A percentile compares a stretch with the other conserved stretches of the same genome.
phyloP scores from a whole-genome alignment of 306 rosid genomes.

The Mimosa bimucronata region DNA sequence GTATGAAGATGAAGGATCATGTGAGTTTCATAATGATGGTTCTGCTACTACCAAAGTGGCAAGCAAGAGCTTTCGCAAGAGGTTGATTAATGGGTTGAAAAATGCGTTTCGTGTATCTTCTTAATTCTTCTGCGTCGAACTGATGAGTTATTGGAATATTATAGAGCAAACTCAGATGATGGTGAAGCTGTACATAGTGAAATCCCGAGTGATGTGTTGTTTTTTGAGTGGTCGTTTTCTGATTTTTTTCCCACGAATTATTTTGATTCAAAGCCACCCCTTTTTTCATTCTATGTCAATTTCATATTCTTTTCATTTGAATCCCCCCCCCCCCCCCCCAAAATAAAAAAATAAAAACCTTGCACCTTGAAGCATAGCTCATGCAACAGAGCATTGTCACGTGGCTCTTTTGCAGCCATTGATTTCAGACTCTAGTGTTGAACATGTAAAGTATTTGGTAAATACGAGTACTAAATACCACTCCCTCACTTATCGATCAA shows the following conservation, averaged over 20 bases:
- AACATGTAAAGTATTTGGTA: too few relatives aligned
- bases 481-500: too few relatives aligned
- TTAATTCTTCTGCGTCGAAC: slow-evolving; percentile 17
- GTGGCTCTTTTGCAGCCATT: too few relatives aligned
- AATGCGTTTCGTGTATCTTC: slow-evolving; percentile 57
- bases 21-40: not conserved
- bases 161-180: not conserved
- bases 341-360: too few relatives aligned
- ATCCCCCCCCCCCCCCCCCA: too few relatives aligned
- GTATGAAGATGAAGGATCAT: slow-evolving; percentile 6
- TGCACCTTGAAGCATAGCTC: too few relatives aligned
- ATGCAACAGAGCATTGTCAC: too few relatives aligned
- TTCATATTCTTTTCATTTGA: not conserved
- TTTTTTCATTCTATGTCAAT: not conserved
- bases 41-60: slow-evolving; percentile 23
- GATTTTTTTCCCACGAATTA: too few relatives aligned
- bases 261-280: not conserved
- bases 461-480: too few relatives aligned
- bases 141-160: not conserved
- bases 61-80: slow-evolving; percentile 47
- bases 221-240: not conserved
- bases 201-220: not conserved
- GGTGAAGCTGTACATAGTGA: slow-evolving; percentile 2
- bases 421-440: too few relatives aligned
- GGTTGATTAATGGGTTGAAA: slow-evolving; percentile 55